A percentile compares a stretch with the other conserved stretches of the same genome.
These are phyloP conservation scores for Xerocomus tenax DNA, from an alignment of 1,284 basidiomycete species.

Conservation along the genomic window DNA sequence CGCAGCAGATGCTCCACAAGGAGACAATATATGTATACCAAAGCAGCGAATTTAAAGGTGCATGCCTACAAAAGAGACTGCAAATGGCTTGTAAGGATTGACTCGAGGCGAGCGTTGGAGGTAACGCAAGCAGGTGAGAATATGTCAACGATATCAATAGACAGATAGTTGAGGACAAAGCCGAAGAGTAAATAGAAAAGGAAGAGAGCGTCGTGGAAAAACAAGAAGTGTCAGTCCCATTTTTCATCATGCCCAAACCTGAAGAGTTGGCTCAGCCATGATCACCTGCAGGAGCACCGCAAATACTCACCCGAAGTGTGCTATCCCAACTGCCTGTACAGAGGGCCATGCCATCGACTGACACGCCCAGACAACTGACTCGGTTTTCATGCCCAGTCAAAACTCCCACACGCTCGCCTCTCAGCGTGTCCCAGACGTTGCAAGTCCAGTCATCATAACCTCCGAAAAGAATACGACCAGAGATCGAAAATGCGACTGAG, in stretches of 20 bases:
- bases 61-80: conserved; percentile 17
- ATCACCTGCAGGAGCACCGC: conserved; percentile 4
- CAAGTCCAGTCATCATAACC: conserved; percentile 99
- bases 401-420: conserved; percentile 94
- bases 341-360: conserved; percentile 92
- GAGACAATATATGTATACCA: conserved; percentile 36
- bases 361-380: conserved; percentile 93
- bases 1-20: conserved; percentile 24
- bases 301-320: conserved; percentile 74
- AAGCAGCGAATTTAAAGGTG: conserved; percentile 16
- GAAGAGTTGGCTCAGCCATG: conserved; percentile 9
- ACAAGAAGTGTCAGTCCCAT: conserved; percentile 21
- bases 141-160: conserved; percentile 40
- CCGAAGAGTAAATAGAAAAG: conserved; percentile 16
- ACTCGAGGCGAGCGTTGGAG: not conserved
- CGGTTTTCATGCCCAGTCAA: conserved; percentile 96
- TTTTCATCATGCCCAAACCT: conserved; percentile 54
- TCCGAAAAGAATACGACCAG: conserved; percentile 93
- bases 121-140: conserved; percentile 35
- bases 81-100: not conserved
- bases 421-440: conserved; percentile 99
- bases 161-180: conserved; percentile 28
- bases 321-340: conserved; percentile 98
- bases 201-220: conserved; percentile 6
- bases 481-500: conserved; percentile 95